These are phyloP conservation scores for Elsinoe australis DNA, from an alignment of 2,329 filamentous ascomycete species.

Conservation along the genomic window DNA sequence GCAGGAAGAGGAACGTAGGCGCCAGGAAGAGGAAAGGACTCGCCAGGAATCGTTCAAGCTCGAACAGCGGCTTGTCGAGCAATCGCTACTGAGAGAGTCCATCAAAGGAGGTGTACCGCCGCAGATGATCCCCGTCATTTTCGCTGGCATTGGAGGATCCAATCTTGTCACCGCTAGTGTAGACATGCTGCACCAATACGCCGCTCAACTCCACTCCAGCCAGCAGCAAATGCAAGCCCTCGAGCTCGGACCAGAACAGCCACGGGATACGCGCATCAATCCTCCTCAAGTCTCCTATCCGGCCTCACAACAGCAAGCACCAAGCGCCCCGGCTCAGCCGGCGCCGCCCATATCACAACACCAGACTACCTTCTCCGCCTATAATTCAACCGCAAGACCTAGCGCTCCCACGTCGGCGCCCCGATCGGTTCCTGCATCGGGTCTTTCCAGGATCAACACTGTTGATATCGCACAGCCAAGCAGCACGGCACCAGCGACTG, in stretches of 20 bases:
- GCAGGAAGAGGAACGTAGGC: conserved; percentile 48
- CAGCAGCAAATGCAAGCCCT: conserved; percentile 36
- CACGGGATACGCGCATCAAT: conserved; percentile 37
- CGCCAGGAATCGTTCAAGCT: conserved; percentile 43
- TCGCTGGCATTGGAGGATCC: conserved; percentile 45
- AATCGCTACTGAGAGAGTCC: conserved; percentile 46
- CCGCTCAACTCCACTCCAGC: conserved; percentile 38
- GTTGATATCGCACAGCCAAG: conserved; percentile 36
- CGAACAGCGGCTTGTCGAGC: conserved; percentile 47
- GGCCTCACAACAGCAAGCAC: conserved; percentile 24
- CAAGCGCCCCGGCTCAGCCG: conserved; percentile 24
- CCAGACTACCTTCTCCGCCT: conserved; percentile 36
- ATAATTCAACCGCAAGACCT: conserved; percentile 26
- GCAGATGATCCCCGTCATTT: conserved; percentile 47
- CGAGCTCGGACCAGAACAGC: conserved; percentile 34
- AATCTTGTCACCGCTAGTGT: conserved; percentile 42
- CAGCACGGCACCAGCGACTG: conserved; percentile 28
- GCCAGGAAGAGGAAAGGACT: conserved; percentile 48
- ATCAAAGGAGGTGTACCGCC: conserved; percentile 46
- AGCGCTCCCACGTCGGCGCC: conserved; percentile 37
- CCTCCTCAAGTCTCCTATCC: conserved; percentile 28
- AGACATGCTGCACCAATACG: conserved; percentile 46
- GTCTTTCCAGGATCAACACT: conserved; percentile 45
- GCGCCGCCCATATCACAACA: conserved; percentile 24
- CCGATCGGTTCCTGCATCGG: conserved; percentile 39